These are phyloP conservation scores for Sonneratia caseolaris DNA, from an alignment of 345 rosid genomes.

Conservation along the genomic window DNA sequence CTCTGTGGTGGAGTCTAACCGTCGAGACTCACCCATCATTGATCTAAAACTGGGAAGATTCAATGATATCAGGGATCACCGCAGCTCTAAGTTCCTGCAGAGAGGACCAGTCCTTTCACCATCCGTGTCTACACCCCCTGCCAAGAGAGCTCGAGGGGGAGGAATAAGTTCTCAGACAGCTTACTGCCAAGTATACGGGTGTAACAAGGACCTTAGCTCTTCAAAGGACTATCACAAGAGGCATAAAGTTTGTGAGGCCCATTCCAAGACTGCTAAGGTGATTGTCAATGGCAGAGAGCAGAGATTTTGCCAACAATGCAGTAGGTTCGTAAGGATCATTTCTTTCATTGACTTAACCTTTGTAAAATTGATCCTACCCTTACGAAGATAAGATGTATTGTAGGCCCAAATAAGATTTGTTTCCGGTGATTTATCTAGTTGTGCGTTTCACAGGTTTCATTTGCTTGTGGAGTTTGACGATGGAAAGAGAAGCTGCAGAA, in stretches of 20 bases:
- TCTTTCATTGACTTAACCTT: background rate
- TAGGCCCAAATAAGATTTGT: background rate
- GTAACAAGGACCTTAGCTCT: conserved; percentile 43
- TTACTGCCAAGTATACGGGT: conserved; percentile 46
- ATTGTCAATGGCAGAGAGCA: conserved; percentile 43
- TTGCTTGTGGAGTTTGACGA: conserved; percentile 84
- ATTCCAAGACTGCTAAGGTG: conserved; percentile 45
- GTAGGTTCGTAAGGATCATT: conserved; percentile 29
- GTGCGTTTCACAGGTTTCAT: conserved; percentile 55
- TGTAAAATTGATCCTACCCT: background rate
- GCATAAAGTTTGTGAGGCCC: conserved; percentile 50
- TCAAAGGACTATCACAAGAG: conserved; percentile 52
- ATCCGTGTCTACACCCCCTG: conserved; percentile 14
- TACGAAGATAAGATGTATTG: background rate
- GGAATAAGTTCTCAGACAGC: conserved; percentile 21
- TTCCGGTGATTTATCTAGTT: background rate
- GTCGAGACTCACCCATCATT: conserved; percentile 35
- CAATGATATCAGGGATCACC: conserved; percentile 27
- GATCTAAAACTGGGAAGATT: conserved; percentile 69
- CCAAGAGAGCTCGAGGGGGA: conserved; percentile 32
- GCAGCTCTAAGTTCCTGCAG: conserved; percentile 11
- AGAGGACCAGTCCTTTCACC: conserved; percentile 17
- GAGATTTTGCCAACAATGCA: conserved; percentile 62
- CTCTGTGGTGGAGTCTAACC: conserved; percentile 26
- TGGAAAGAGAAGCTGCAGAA: conserved; percentile 81